phyloP scores from a whole-genome alignment of 768 basidiomycete species.

The Calocera viscosa region DNA sequence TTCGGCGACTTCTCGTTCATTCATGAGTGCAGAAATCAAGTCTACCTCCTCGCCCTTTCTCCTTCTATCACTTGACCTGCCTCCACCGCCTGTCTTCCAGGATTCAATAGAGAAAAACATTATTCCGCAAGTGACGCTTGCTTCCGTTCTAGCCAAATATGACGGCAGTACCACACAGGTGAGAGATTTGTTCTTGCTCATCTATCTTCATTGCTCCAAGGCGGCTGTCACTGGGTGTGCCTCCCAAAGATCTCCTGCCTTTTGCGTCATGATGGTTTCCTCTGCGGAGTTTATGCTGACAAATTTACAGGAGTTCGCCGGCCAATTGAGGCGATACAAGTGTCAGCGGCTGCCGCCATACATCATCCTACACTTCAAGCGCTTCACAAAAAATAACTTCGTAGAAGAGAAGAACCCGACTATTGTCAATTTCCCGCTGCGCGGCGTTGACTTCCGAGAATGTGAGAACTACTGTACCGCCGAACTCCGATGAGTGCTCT shows the following conservation, averaged over 20 bases:
- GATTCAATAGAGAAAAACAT: slow-evolving; percentile 95
- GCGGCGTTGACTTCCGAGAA: slow-evolving; percentile 82
- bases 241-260: background rate
- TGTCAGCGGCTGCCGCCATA: slow-evolving; percentile 81
- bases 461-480: slow-evolving; percentile 45
- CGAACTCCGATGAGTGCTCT: slow-evolving; percentile 17
- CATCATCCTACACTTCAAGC: slow-evolving; percentile 87
- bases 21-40: slow-evolving; percentile 56
- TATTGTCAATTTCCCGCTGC: slow-evolving; percentile 91
- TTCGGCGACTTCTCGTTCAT: slow-evolving; percentile 13
- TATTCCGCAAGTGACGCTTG: slow-evolving; percentile 91
- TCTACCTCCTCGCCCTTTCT: slow-evolving; percentile 78
- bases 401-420: slow-evolving; percentile 99
- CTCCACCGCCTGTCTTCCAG: slow-evolving; percentile 95
- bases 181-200: slow-evolving; percentile 22
- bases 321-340: slow-evolving; percentile 77
- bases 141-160: slow-evolving; percentile 83
- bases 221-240: background rate
- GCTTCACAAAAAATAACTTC: slow-evolving; percentile 91
- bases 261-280: background rate
- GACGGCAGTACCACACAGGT: slow-evolving; percentile 86
- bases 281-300: slow-evolving; percentile 1
- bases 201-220: background rate
- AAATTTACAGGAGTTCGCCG: slow-evolving; percentile 57
- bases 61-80: slow-evolving; percentile 89